Evolutionary conservation across 2,329 filamentous ascomycete species (phyloP), one percentile per base, ranked within the genome.

Genomic region (Aspergillus tubingensis): DNA sequence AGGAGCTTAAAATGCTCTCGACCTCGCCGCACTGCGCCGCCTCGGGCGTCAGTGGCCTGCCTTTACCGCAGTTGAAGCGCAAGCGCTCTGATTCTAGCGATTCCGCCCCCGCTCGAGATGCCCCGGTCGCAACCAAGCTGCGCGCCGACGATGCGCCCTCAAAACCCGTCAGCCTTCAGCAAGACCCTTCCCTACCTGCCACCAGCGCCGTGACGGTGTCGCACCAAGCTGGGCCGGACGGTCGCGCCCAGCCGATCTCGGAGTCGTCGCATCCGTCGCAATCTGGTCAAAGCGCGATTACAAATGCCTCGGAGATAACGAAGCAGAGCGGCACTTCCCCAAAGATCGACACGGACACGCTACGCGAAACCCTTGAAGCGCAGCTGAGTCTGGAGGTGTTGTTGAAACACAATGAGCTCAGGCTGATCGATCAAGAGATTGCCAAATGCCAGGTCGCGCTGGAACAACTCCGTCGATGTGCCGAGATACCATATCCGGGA

Each of bases 371-470:
- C 38, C 90, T 98, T 72, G 89, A 92, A 72, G 88, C 92, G 63
- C 91, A 97, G 77, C 89, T 98, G 76, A 91, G 92, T 71, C 86
- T 95, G 66, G 93, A 97, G 80, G 93, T 98, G 56, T 80, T 98
- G 65, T 81, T 96, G 74, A 98, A 97, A 82, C 95, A 99, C 77
- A 88, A 95, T 71, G 95, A 99, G 80, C 80, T 98, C 61, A 91
- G 93, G 59, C 83, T 96, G 67, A 96, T 98, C 76, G 92, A 98
- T 73, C 92, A 96, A 78, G 95, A 98, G 79, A 85, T 98, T 66
- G 94, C 92, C 66, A 98, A 97, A 80, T 97, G 93, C 73, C 93
- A 98, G 80, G 82, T 93, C 65, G 92, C 93, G 10, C 83, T 98
- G 67, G 95, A 99, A 79, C 95, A 98, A 79, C 82, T 99, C 64